These are phyloP conservation scores for Pythium brassicae DNA, from an alignment of 352 stramenopile genomes.

Conservation along the genomic window DNA sequence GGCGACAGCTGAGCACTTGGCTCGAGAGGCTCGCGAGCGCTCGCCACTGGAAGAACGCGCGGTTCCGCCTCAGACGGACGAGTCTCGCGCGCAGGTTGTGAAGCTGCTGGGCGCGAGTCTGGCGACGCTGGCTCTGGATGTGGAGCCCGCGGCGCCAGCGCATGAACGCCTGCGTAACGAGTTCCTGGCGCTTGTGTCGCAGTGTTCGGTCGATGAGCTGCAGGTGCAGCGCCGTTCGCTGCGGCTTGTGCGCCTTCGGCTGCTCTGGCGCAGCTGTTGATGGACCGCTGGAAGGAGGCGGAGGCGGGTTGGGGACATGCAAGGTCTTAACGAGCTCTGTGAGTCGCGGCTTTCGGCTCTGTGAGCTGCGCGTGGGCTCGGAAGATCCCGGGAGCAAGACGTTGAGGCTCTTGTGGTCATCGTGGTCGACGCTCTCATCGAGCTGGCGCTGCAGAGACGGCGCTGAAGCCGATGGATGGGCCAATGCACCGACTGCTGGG, in stretches of 20 bases:
- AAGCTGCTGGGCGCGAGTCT: constrained; percentile 25
- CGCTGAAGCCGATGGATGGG: not conserved
- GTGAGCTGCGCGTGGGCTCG: constrained; percentile 15
- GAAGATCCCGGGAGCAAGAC: constrained; percentile 34
- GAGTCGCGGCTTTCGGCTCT: constrained; percentile 1
- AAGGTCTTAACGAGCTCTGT: not conserved
- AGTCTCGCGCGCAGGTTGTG: constrained; percentile 17
- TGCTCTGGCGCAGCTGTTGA: not conserved
- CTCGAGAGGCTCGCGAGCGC: constrained; percentile 13
- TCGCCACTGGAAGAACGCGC: constrained; percentile 37
- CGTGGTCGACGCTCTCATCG: constrained; percentile 4
- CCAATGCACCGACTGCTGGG: not conserved
- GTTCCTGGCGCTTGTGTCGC: constrained; percentile 31
- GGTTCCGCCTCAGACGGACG: constrained; percentile 23
- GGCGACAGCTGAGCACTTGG: constrained; percentile 31
- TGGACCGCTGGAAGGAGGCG: not conserved
- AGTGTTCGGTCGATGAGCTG: constrained; percentile 60
- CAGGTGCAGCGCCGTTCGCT: constrained; percentile 40
- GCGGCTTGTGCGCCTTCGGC: constrained; percentile 1
- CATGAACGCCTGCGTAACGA: constrained; percentile 36
- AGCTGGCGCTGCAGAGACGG: not conserved
- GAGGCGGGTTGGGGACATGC: not conserved
- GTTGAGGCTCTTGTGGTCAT: constrained; percentile 9
- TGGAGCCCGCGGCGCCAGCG: constrained; percentile 50
- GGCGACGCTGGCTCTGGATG: constrained; percentile 39